These are phyloP conservation scores for Pulicaria dysenterica DNA, from an alignment of 129 eudicot species.

Conservation along the genomic window DNA sequence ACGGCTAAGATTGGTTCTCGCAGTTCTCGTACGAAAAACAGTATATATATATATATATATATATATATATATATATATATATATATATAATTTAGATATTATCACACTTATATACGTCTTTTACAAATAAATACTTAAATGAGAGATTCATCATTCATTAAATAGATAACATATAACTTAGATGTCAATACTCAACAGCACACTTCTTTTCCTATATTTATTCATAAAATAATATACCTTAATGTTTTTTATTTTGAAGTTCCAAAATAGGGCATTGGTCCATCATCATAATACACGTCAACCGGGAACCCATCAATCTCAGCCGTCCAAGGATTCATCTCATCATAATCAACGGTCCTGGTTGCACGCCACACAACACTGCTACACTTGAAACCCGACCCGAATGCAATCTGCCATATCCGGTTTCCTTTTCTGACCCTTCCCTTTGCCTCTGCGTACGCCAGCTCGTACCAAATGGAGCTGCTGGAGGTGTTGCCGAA, in stretches of 20 bases:
- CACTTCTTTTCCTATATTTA: not conserved
- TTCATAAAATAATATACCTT: too few species aligned
- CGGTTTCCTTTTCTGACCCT: slow-evolving; percentile 59
- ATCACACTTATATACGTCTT: too few species aligned
- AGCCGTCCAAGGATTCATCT: slow-evolving; percentile 54
- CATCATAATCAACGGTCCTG: slow-evolving; percentile 40
- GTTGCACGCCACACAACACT: slow-evolving; percentile 62
- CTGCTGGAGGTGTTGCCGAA: slow-evolving; percentile 69
- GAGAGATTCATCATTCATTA: too few species aligned
- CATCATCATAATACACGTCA: slow-evolving; percentile 32
- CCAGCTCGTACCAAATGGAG: slow-evolving; percentile 49
- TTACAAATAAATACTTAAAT: too few species aligned
- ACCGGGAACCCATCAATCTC: slow-evolving; percentile 60
- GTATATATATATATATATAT: too few species aligned
- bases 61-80: too few species aligned
- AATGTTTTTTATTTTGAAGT: slow-evolving; percentile 19
- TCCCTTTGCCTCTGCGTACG: slow-evolving; percentile 71
- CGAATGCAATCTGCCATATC: slow-evolving; percentile 64
- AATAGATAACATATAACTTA: too few species aligned
- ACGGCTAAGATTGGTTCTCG: too few species aligned
- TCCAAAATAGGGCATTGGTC: slow-evolving; percentile 37
- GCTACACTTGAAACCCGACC: slow-evolving; percentile 71
- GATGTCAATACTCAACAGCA: too few species aligned
- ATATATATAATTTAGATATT: too few species aligned
- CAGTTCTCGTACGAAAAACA: too few species aligned